phyloP scores from a whole-genome alignment of 2,329 filamentous ascomycete species.

The Huntiella moniliformis region DNA sequence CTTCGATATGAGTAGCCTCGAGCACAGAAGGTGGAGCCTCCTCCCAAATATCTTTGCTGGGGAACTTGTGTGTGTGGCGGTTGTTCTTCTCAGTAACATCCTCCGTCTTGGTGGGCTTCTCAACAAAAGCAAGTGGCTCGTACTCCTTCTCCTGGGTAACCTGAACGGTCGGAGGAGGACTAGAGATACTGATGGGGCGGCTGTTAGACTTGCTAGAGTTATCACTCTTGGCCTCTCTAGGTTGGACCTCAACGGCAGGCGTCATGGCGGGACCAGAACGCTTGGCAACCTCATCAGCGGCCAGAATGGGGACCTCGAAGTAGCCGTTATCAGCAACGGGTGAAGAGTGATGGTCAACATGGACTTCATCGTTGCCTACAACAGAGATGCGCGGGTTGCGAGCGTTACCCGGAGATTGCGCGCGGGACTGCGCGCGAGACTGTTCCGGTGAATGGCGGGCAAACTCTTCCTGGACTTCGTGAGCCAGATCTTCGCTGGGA shows the following conservation, averaged over 20 bases:
- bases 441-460: constrained; percentile 43
- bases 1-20: constrained; percentile 2
- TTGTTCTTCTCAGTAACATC: constrained; percentile 19
- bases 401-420: constrained; percentile 13
- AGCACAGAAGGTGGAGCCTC: constrained; percentile 77
- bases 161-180: constrained; percentile 58
- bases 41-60: constrained; percentile 94
- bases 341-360: constrained; percentile 44
- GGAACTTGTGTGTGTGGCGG: constrained; percentile 50
- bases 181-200: constrained; percentile 35
- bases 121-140: constrained; percentile 53
- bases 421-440: constrained; percentile 38
- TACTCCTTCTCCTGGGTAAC: constrained; percentile 88
- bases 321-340: constrained; percentile 16
- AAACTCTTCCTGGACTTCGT: constrained; percentile 72
- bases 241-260: constrained; percentile 56
- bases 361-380: constrained; percentile 44
- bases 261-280: constrained; percentile 50
- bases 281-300: constrained; percentile 70
- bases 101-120: constrained; percentile 25
- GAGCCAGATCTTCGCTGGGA: constrained; percentile 80
- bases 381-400: constrained; percentile 16
- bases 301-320: constrained; percentile 62
- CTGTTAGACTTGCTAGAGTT: constrained; percentile 46
- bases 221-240: constrained; percentile 39